Base-by-base conservation (phyloP, 768 basidiomycete genomes). In the Boletus sp. region DNA sequence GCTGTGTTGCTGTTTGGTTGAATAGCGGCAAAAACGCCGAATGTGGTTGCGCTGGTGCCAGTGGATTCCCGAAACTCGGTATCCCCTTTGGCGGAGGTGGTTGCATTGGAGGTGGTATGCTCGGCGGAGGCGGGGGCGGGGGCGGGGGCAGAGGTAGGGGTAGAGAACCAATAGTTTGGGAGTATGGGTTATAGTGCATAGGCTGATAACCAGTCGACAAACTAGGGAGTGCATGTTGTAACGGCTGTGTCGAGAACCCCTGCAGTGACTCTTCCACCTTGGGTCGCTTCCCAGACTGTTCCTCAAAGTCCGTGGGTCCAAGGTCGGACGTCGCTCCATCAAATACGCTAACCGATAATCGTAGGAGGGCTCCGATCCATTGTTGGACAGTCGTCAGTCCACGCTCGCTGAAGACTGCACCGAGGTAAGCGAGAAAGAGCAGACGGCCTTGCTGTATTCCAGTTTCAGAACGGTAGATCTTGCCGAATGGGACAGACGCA, bases 1-100 rank as follows among this genome's bases (percentile, higher is more conserved):
- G 81, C 60, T 88, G 87, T 43, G 75, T 70, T 41, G 86, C 86
- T 3, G 80, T 83, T 70, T 90, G 84, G 66, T 90, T 90, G 70
- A 90, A 90, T 30, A 86, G 64, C 0, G 88, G 83, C 37, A 90
- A 70, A 68, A 85, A 88, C 14, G 87, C 82, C 17, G 82, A 67
- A 48, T 75, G 72, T 3, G 83, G 84, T 62, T 82, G 81, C n/a
- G 83, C 84, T 15, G 84, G 83, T 27, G 83, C 75, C 47, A 85
- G 64, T 30, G 85, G 83, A 66, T 87, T 88, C 13, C 75, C 65
- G 35, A 72, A 62, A 27, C 51, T 67, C 8, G 69, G 67, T 38
- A 63, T 46, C 54, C 64, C 56, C 64, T 65, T 55, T 51, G 64
- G 70, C 14, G 76, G 74, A 4, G 75, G 74, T 25, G 74, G 70